These are phyloP conservation scores for Penicillium simplicissimum DNA, from an alignment of 495 filamentous ascomycete species.

Conservation along the genomic window DNA sequence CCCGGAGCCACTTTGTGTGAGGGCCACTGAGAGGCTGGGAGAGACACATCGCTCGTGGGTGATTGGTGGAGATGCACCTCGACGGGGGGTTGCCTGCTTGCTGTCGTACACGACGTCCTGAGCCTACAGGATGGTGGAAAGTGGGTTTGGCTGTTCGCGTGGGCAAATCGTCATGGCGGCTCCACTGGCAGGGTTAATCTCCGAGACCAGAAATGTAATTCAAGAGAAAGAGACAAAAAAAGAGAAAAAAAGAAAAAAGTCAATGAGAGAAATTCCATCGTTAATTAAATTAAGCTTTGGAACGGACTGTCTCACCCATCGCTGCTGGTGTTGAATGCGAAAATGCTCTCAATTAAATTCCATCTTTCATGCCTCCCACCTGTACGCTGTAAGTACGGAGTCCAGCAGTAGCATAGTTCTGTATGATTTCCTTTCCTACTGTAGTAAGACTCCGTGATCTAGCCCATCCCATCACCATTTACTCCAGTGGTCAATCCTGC, in stretches of 20 bases:
- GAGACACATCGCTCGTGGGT: constrained; percentile 5
- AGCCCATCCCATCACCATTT: no score
- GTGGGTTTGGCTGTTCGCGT: constrained; percentile 17
- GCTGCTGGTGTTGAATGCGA: constrained; percentile 12
- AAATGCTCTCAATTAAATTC: constrained; percentile 3
- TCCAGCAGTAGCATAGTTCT: neutral
- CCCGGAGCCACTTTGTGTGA: neutral
- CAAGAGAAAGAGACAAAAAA: constrained; percentile 11
- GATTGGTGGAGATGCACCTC: constrained; percentile 4
- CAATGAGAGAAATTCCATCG: neutral
- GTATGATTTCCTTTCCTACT: neutral
- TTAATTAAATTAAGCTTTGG: constrained; percentile 47
- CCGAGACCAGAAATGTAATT: constrained; percentile 17
- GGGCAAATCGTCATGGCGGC: constrained; percentile 27
- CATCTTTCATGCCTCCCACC: neutral
- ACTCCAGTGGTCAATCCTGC: neutral
- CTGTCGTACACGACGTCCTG: no score
- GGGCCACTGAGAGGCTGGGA: neutral
- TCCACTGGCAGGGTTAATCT: constrained; percentile 33
- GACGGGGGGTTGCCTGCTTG: neutral
- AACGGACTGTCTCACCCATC: constrained; percentile 35
- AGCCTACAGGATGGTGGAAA: neutral
- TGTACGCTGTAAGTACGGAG: neutral
- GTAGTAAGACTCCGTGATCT: neutral
- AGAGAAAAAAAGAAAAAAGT: neutral